These are phyloP conservation scores for Musa itinerans DNA, from an alignment of 176 grass and related monocot genomes.

Conservation along the genomic window DNA sequence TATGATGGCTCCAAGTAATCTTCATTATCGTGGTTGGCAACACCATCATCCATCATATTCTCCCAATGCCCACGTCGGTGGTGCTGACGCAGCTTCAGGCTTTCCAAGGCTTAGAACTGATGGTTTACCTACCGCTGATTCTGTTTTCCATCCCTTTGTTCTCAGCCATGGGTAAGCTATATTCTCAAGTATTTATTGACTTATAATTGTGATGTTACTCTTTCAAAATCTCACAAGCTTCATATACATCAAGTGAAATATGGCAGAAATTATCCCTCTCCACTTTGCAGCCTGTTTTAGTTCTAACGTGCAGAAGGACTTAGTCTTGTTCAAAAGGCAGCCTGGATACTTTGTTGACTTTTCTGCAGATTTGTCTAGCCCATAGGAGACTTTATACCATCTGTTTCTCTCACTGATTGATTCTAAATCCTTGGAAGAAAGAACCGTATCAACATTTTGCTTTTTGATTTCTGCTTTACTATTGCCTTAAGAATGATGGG, in stretches of 20 bases:
- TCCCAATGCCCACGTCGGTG: conserved; percentile 33
- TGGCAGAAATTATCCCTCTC: background rate
- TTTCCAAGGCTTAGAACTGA: conserved; percentile 10
- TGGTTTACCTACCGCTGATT: background rate
- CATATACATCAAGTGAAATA: background rate
- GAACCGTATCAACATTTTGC: too few species aligned
- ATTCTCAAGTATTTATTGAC: background rate
- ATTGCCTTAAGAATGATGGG: too few species aligned
- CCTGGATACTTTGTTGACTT: too few species aligned
- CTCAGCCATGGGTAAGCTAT: background rate
- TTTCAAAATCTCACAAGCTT: background rate
- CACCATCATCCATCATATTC: conserved; percentile 48
- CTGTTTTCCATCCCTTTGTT: background rate
- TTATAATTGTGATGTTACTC: background rate
- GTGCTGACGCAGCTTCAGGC: conserved; percentile 23
- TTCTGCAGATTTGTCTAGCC: too few species aligned
- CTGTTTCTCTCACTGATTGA: too few species aligned
- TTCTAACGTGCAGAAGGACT: too few species aligned
- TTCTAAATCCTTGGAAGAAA: too few species aligned
- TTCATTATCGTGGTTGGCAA: conserved; percentile 52
- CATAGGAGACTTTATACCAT: too few species aligned
- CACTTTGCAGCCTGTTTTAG: too few species aligned
- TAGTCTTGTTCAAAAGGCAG: too few species aligned
- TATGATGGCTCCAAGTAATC: conserved; percentile 41
- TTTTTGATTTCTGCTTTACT: too few species aligned